Evolutionary conservation across 257 asterid genomes (phyloP).

Genomic region (Buddleja alternifolia): DNA sequence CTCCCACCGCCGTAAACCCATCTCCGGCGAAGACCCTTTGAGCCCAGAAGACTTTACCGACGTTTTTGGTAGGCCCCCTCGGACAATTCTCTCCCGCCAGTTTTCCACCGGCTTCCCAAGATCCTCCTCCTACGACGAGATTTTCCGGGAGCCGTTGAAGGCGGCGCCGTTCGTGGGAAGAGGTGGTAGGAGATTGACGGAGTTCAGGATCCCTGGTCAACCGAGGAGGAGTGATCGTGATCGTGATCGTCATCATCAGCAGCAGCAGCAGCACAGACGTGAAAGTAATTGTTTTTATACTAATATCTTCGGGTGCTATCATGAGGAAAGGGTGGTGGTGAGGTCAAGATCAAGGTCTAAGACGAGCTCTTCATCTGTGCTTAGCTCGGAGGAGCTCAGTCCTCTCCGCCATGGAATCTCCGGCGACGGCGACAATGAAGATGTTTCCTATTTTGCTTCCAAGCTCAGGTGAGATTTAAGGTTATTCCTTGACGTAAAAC

Average conservation of each 20-base stretch:
- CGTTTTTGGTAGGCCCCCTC: conserved; percentile 88
- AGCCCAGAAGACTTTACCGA: conserved; percentile 68
- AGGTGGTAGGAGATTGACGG: conserved; percentile 62
- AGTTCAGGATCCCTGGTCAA: conserved; percentile 60
- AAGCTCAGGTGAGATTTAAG: conserved; percentile 59
- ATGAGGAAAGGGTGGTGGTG: conserved; percentile 43
- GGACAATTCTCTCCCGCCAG: conserved; percentile 54
- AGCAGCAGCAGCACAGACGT: conserved; percentile 29
- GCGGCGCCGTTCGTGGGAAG: conserved; percentile 29
- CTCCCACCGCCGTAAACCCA: conserved; percentile 38
- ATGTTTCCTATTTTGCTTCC: conserved; percentile 56
- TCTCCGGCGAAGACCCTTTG: conserved; percentile 38
- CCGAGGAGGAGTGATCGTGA: conserved; percentile 26
- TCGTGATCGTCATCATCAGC: conserved; percentile 22
- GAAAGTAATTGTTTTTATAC: conserved; percentile 48
- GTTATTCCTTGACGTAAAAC: conserved; percentile 2
- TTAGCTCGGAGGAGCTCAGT: conserved; percentile 79
- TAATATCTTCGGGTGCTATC: conserved; percentile 71
- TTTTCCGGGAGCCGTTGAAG: conserved; percentile 51
- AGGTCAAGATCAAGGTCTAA: conserved; percentile 71
- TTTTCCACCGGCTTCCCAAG: conserved; percentile 40
- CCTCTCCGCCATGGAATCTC: conserved; percentile 62
- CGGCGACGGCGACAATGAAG: conserved; percentile 40
- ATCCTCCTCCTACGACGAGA: conserved; percentile 50
- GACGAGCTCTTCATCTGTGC: conserved; percentile 66